Base-by-base conservation (phyloP, 2,329 filamentous ascomycete species). In the Lachnellula willkommii region DNA sequence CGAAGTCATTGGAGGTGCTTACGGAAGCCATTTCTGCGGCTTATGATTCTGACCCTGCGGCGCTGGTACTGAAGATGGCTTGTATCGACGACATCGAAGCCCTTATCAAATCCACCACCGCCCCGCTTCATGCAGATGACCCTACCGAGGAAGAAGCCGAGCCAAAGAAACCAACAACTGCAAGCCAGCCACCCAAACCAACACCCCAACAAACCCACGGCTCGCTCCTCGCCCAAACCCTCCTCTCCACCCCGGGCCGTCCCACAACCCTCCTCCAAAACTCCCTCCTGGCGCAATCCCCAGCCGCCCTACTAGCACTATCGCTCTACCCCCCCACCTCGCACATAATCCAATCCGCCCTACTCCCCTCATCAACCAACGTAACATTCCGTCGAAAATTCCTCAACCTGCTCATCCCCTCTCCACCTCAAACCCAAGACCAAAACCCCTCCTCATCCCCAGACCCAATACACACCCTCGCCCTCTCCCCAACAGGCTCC, bases 221-320 rank as follows among this genome's bases (percentile, higher is more conserved):
- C 57, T 90, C 89, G 20, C 79, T 96, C 47, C 80, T 99, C 28
- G 85, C 89, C 8, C 86, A 94, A 59, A 76, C 88, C 4, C 87
- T 99, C 76, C 82, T 97, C 50, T 75, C 81, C 7, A 85, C 90
- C 26, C 82, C 88, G 0, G 90, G 90, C 0, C 72, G 80, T 1
- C 76, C 92, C 1, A 79, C 82, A 55, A 82, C 82, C 50, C 79
- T 92, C 11, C 81, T 95, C 35, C 89, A 94, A 68, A 81, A 85
- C 15, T 82, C 87, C n/a, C 72, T 94, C 24, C 74, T 86, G 20
- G 76, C 81, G 4, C 78, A 88, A 62, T 74, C 77, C 11, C 69
- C 73, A 47, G 80, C 77, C 52, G 79, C 75, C 22, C 77, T 85
- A 53, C 69, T 90, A 35, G 75, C 78, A 40, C 81, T 97, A 53